Percentiles rank a stretch among this genome's conserved stretches.
phyloP scores from a whole-genome alignment of 2,329 filamentous ascomycete species.

The Phaeosphaeria sp. region DNA sequence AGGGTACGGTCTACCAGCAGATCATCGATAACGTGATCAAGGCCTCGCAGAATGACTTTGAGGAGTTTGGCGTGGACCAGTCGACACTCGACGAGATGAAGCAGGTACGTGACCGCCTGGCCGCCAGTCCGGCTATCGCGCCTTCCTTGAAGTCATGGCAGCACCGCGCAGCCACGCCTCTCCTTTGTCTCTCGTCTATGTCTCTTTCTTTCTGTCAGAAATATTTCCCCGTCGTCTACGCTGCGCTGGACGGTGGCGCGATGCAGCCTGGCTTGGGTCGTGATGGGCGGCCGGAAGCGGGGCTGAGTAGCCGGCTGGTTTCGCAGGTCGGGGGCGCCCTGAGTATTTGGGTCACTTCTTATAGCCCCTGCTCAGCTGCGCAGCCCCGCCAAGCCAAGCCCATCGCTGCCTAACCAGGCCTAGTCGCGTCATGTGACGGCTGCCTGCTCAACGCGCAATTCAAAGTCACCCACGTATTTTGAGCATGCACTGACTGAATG shows the following conservation, averaged over 20 bases:
- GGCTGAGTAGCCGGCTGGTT: constrained; percentile 49
- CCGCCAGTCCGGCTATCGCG: constrained; percentile 16
- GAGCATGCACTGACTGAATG: not conserved
- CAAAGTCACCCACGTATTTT: not conserved
- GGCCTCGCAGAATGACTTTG: constrained; percentile 87
- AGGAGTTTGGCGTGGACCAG: constrained; percentile 92
- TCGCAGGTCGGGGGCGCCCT: constrained; percentile 47
- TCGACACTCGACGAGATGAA: constrained; percentile 85
- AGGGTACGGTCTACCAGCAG: constrained; percentile 83
- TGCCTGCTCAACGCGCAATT: constrained; percentile 13
- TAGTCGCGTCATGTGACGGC: constrained; percentile 46
- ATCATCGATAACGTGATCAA: constrained; percentile 77
- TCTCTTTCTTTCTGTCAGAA: constrained; percentile 15
- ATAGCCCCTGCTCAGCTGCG: constrained; percentile 52
- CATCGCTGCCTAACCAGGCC: constrained; percentile 41
- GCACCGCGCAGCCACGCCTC: constrained; percentile 6
- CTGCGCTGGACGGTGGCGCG: constrained; percentile 24
- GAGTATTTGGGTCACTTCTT: constrained; percentile 57
- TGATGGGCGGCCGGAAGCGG: constrained; percentile 51
- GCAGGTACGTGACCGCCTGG: constrained; percentile 69
- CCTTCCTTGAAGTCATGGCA: constrained; percentile 21
- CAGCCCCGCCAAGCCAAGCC: constrained; percentile 44
- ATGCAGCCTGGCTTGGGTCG: constrained; percentile 34
- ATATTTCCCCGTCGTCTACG: constrained; percentile 21
- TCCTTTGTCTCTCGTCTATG: constrained; percentile 10